Percentiles rank a stretch among this genome's conserved stretches.
These are phyloP conservation scores for Wallacemonas rigidus DNA, from an alignment of 208 protist genomes.

Conservation along the genomic window DNA sequence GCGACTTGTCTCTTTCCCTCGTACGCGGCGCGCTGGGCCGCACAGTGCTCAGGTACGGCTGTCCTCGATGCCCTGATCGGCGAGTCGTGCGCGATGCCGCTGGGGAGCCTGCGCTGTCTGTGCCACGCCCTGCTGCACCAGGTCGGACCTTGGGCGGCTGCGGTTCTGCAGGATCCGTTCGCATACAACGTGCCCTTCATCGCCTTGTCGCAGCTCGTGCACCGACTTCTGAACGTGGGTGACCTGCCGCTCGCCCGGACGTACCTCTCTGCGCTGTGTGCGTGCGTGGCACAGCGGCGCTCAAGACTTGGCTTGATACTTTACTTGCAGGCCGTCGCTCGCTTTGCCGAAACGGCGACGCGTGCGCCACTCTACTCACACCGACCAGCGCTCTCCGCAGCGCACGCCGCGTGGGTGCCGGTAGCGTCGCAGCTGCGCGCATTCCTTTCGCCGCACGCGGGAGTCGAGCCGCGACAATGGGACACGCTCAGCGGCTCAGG, in stretches of 20 bases:
- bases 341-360: constrained; percentile 28
- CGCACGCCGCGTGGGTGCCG: constrained; percentile 13
- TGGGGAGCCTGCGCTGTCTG: constrained; percentile 32
- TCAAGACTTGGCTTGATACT: constrained; percentile 29
- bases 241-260: constrained; percentile 58
- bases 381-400: background rate
- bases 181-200: constrained; percentile 33
- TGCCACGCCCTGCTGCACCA: constrained; percentile 40
- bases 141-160: constrained; percentile 19
- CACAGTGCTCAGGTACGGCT: constrained; percentile 5
- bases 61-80: constrained; percentile 30
- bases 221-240: constrained; percentile 33
- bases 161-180: constrained; percentile 47
- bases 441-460: background rate
- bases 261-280: constrained; percentile 42
- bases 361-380: background rate
- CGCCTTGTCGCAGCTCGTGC: constrained; percentile 29
- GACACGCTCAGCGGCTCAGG: background rate
- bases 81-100: constrained; percentile 6
- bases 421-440: background rate
- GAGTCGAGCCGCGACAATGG: too few species aligned
- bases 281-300: constrained; percentile 38
- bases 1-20: background rate
- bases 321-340: constrained; percentile 37
- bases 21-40: constrained; percentile 12